Conservation (phyloP, 2,329 filamentous ascomycete genomes). For the Xylariaceae sp. region DNA sequence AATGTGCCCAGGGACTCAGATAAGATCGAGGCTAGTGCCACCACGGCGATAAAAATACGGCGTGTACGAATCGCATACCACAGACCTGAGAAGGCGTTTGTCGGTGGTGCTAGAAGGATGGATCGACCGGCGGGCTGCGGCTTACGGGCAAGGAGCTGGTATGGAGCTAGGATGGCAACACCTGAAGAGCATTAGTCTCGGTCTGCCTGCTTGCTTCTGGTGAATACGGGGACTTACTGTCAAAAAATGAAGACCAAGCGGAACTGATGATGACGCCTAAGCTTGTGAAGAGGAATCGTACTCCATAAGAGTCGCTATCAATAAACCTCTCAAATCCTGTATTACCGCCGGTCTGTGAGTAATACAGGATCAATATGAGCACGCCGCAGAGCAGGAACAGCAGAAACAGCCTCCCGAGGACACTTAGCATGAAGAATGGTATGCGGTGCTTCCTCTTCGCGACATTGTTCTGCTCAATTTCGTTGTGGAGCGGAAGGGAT, state of each 20-base stretch:
- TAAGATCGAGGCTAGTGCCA: constrained; percentile 18
- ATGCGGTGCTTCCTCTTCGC: background rate
- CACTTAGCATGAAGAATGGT: constrained; percentile 17
- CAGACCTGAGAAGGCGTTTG: constrained; percentile 23
- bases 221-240: no score
- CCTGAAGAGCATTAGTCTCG: constrained; percentile 33
- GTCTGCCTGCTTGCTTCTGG: no score
- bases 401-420: constrained; percentile 16
- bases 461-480: background rate
- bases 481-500: background rate
- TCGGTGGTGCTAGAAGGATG: constrained; percentile 12
- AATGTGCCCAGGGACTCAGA: constrained; percentile 38
- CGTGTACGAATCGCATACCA: constrained; percentile 15
- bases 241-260: constrained; percentile 48
- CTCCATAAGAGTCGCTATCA: constrained; percentile 48
- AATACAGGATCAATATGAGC: constrained; percentile 47
- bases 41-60: constrained; percentile 8
- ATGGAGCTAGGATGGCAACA: constrained; percentile 46
- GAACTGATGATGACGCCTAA: constrained; percentile 48
- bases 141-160: constrained; percentile 41
- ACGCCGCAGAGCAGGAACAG: constrained; percentile 36
- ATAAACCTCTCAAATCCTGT: constrained; percentile 51
- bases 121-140: constrained; percentile 9
- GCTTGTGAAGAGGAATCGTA: constrained; percentile 49
- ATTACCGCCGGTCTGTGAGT: constrained; percentile 44